Conservation (phyloP, 306 rosid genomes). For the Senna tora region DNA sequence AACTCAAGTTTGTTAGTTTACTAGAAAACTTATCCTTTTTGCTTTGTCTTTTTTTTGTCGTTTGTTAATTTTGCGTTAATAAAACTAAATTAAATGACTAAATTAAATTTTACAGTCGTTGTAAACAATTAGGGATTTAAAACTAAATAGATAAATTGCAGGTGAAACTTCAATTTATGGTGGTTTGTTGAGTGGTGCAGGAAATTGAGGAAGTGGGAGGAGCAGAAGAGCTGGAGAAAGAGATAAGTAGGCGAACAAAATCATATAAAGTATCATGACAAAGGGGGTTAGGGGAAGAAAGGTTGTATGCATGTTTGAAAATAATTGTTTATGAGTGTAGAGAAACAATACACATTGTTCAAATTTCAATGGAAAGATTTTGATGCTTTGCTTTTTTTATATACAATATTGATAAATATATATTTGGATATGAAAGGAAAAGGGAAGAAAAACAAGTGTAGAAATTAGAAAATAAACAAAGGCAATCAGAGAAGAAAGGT, state of each 20-base stretch:
- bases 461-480: too few relatives aligned
- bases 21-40: too few relatives aligned
- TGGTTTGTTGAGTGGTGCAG: conserved; percentile 44
- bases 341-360: conserved; percentile 25
- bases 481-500: too few relatives aligned
- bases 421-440: not conserved
- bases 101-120: too few relatives aligned
- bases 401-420: not conserved
- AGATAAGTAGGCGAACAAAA: conserved; percentile 65
- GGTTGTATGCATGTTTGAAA: conserved; percentile 9
- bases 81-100: too few relatives aligned
- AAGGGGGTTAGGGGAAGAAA: conserved; percentile 16
- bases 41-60: too few relatives aligned
- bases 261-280: conserved; percentile 39
- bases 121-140: too few relatives aligned
- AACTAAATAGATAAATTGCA: too few relatives aligned
- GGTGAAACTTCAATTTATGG: not conserved
- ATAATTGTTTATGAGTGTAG: conserved; percentile 36
- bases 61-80: too few relatives aligned
- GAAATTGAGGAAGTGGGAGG: conserved; percentile 96
- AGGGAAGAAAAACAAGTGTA: not conserved
- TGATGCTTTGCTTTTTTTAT: conserved; percentile 9
- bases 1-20: too few relatives aligned
- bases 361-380: conserved; percentile 31
- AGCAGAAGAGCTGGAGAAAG: conserved; percentile 79